phyloP scores from a whole-genome alignment of 2,329 filamentous ascomycete genomes.

The Talaromyces sp. region DNA sequence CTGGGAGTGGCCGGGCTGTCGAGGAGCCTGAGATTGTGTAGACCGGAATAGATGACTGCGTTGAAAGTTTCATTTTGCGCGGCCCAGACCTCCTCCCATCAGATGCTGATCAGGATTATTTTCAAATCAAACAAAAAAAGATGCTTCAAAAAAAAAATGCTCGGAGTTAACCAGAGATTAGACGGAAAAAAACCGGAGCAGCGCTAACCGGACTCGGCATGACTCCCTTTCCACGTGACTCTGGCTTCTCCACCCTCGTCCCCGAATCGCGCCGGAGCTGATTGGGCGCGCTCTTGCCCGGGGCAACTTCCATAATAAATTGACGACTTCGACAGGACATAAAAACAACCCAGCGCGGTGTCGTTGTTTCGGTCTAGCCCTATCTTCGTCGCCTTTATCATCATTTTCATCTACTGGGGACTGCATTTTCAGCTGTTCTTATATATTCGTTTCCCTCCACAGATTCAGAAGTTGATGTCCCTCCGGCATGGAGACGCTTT shows the following conservation, averaged over 20 bases:
- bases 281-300: constrained; percentile 8
- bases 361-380: not conserved
- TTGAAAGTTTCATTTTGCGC: constrained; percentile 43
- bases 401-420: not conserved
- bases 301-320: not conserved
- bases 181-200: constrained; percentile 18
- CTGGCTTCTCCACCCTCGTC: constrained; percentile 5
- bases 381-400: not conserved
- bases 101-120: not conserved
- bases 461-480: not conserved
- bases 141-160: not conserved
- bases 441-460: not conserved
- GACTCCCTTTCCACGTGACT: constrained; percentile 11
- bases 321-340: not conserved
- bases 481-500: constrained; percentile 5
- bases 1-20: constrained; percentile 79
- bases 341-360: not conserved
- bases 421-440: not conserved
- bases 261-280: constrained; percentile 9
- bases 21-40: constrained; percentile 94
- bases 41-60: constrained; percentile 76
- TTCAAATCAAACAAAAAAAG: not conserved
- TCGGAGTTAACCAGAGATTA: constrained; percentile 7
- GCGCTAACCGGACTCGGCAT: constrained; percentile 10
- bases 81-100: constrained; percentile 4